Evolutionary conservation across 2,329 filamentous ascomycete species (phyloP).

Genomic region (Magnaporthales sp.): DNA sequence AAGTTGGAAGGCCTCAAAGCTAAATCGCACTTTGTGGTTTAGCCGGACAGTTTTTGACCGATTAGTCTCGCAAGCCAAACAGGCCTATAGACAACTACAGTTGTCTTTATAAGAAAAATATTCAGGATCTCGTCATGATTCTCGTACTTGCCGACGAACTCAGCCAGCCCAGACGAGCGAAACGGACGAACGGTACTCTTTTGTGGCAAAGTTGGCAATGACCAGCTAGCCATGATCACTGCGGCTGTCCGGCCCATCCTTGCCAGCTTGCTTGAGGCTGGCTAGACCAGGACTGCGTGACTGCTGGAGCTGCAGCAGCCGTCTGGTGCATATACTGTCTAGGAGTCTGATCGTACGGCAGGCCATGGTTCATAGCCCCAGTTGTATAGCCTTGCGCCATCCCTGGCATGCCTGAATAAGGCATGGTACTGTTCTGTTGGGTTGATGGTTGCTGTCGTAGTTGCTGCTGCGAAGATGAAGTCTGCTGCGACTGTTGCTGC

Average conservation of each 20-base stretch:
- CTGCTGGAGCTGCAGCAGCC: slow-evolving; percentile 39
- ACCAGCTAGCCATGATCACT: slow-evolving; percentile 18
- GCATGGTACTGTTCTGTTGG: slow-evolving; percentile 48
- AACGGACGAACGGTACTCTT: no score
- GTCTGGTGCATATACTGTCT: slow-evolving; percentile 61
- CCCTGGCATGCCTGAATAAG: slow-evolving; percentile 54
- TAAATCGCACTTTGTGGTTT: not conserved
- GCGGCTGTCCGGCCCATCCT: slow-evolving; percentile 46
- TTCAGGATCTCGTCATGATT: no score
- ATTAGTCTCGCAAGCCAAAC: not conserved
- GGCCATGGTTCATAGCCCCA: slow-evolving; percentile 33
- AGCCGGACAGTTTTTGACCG: not conserved
- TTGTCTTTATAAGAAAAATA: no score
- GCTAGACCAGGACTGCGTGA: slow-evolving; percentile 40
- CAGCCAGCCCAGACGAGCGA: no score
- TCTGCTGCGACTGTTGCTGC: slow-evolving; percentile 24
- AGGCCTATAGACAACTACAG: slow-evolving; percentile 7
- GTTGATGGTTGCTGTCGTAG: slow-evolving; percentile 57
- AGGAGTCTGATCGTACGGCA: slow-evolving; percentile 55
- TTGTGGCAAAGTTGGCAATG: slow-evolving; percentile 1
- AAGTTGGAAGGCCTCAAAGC: no score
- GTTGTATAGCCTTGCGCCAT: slow-evolving; percentile 45
- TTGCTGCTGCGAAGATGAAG: slow-evolving; percentile 54
- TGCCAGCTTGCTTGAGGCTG: slow-evolving; percentile 55
- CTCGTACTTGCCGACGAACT: no score